Percentiles rank a stretch among this genome's conserved stretches.
Conservation (phyloP, 1,139 yeast genomes). For the Candida labiduridarum region DNA sequence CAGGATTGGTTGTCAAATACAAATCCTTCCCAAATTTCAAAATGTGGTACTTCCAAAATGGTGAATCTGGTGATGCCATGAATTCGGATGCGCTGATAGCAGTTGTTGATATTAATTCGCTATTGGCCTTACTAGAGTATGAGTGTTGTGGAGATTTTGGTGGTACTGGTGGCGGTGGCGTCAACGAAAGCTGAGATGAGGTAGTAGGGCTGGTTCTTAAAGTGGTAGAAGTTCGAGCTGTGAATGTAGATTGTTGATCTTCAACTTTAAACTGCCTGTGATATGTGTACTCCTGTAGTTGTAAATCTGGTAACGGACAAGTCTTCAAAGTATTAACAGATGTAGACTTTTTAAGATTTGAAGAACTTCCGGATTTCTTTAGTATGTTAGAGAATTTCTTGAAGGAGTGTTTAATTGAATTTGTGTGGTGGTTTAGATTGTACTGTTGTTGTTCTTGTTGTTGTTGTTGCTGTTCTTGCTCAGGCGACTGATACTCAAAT, state of each 20-base stretch:
- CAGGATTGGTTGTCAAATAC: slow-evolving; percentile 63
- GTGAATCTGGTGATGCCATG: slow-evolving; percentile 18
- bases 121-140: not conserved
- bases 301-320: not conserved
- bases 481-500: not conserved
- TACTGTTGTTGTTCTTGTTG: not conserved
- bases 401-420: not conserved
- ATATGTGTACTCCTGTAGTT: not conserved
- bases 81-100: not conserved
- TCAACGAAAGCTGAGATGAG: not conserved
- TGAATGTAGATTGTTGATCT: slow-evolving; percentile 3
- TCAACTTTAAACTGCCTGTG: not conserved
- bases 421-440: not conserved
- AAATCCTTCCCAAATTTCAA: slow-evolving; percentile 50
- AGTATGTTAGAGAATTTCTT: not conserved
- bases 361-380: not conserved
- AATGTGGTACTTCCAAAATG: slow-evolving; percentile 66
- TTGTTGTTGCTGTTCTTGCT: not conserved
- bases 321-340: not conserved
- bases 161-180: slow-evolving; percentile 4
- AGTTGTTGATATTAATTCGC: not conserved
- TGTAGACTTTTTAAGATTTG: not conserved
- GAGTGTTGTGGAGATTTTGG: slow-evolving; percentile 3
- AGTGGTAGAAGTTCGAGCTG: not conserved
- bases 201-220: not conserved